Base-by-base conservation (phyloP, 805 yeast species). In the Saccharomycodes ludwigii region DNA sequence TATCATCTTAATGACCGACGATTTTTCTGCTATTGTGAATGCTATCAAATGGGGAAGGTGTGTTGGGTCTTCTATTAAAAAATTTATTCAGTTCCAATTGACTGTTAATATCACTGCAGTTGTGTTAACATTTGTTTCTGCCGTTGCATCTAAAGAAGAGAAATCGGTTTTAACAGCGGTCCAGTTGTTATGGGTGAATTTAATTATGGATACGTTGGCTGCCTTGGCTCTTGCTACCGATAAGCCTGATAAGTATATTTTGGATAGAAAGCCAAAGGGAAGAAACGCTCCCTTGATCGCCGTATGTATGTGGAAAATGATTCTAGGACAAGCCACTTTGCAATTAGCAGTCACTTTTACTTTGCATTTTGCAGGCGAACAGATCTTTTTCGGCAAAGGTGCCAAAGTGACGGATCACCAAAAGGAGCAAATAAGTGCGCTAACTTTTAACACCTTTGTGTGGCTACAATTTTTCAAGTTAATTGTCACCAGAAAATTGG, bases 41-140 rank as follows among this genome's bases (percentile, higher is more conserved):
- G 99, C 98, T 15, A 82, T 91, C 47, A 82, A 84, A 57, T 91
- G 98, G 98, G 99, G 99, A 33, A 71, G 99, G 57, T 86, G 96
- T 32, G 97, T 91, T 39, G 78, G 94, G 14, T 76, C 79, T 19
- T 85, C 96, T 3, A 94, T 91, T 49, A 83, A 85, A 58, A 91
- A 91, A 54, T 91, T 91, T 50, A 75, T 91, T 53, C 98, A 91
- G 59, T 91, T 91, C 58, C 98, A 91, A 58, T 65, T 91, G 45
- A 91, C 97, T 5, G 99, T 91, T 30, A 91, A 91, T 50, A 71
- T 91, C 29, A 88, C 98, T 18, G 99, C 99, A n/a, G 95, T 88
- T 40, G 66, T 80, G 3, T 67, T 91, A 39, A 88, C 98, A 1
- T 91, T 91, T 61, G 81, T 91, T 13, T 79, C 95, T 27, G 93